Evolutionary conservation across 2,329 filamentous ascomycete genomes (phyloP).

Genomic region (Colletotrichum zoysiae): DNA sequence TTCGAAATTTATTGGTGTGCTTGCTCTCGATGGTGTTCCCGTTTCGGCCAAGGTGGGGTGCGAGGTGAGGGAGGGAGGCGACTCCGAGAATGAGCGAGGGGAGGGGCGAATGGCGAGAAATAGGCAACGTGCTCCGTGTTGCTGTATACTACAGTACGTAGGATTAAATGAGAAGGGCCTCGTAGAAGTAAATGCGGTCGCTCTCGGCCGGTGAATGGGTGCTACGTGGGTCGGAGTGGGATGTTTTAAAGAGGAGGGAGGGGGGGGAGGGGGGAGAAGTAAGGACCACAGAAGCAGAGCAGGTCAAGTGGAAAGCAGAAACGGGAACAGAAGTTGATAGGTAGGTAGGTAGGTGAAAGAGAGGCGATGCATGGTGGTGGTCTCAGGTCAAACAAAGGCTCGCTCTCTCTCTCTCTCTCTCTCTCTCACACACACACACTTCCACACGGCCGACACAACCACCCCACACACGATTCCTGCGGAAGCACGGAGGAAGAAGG

Average conservation of each 20-base stretch:
- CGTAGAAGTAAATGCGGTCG: slow-evolving; percentile 34
- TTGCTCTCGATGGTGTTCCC: slow-evolving; percentile 40
- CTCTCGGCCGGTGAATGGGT: slow-evolving; percentile 26
- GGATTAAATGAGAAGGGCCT: slow-evolving; percentile 32
- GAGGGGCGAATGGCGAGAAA: slow-evolving; percentile 30
- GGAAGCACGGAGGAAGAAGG: slow-evolving; percentile 3
- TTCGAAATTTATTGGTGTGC: slow-evolving; percentile 40
- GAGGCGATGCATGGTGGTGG: slow-evolving; percentile 2
- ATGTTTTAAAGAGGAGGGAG: slow-evolving; percentile 25
- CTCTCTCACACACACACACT: not conserved
- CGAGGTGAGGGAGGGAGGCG: slow-evolving; percentile 38
- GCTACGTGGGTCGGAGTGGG: slow-evolving; percentile 34
- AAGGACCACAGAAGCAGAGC: slow-evolving; percentile 1
- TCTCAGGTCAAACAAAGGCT: slow-evolving; percentile 26
- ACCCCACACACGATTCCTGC: slow-evolving; percentile 8
- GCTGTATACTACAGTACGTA: slow-evolving; percentile 4
- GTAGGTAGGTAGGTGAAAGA: slow-evolving; percentile 9
- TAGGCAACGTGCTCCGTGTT: slow-evolving; percentile 38
- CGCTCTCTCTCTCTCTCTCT: not conserved
- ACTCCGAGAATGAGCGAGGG: slow-evolving; percentile 34
- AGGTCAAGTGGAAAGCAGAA: slow-evolving; percentile 14
- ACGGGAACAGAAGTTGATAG: slow-evolving; percentile 23
- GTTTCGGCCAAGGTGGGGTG: slow-evolving; percentile 42
- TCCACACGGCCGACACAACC: not conserved
- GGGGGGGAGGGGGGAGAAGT: slow-evolving; percentile 15